Evolutionary conservation across 768 basidiomycete genomes (phyloP).

Genomic region (Chiua virens): DNA sequence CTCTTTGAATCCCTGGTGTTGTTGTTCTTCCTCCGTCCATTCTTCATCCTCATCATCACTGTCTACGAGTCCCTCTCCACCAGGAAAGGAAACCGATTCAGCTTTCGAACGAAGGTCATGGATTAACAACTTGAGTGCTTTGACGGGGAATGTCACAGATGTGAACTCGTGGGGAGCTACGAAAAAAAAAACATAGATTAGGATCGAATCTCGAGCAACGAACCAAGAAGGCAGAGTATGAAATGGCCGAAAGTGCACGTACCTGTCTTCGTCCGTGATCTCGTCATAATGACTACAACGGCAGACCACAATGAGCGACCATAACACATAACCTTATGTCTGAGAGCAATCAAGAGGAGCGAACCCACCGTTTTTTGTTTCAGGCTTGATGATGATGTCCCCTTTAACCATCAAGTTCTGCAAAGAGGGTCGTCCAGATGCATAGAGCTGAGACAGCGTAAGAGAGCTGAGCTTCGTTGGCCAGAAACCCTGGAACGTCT

Average conservation of each 20-base stretch:
- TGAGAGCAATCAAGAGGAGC: conserved; percentile 6
- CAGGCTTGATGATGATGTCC: conserved; percentile 82
- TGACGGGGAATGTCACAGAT: conserved; percentile 83
- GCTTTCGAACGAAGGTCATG: conserved; percentile 81
- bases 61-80: conserved; percentile 58
- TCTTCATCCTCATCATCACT: conserved; percentile 89
- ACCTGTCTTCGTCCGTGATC: conserved; percentile 88
- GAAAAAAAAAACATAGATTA: conserved; percentile 19
- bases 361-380: conserved; percentile 76
- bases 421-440: conserved; percentile 63
- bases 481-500: conserved; percentile 96
- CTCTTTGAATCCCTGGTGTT: conserved; percentile 56
- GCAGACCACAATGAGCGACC: conserved; percentile 21
- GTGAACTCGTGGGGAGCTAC: conserved; percentile 87
- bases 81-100: conserved; percentile 66
- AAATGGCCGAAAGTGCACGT: conserved; percentile 31
- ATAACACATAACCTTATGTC: conserved; percentile 13
- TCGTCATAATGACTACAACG: conserved; percentile 88
- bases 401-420: conserved; percentile 80
- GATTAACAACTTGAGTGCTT: conserved; percentile 87
- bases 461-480: conserved; percentile 82
- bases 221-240: conserved; percentile 1
- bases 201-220: conserved; percentile 4
- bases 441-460: conserved; percentile 74
- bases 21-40: conserved; percentile 89